These are phyloP conservation scores for Lactarius psammicola DNA, from an alignment of 768 basidiomycete species.

Conservation along the genomic window DNA sequence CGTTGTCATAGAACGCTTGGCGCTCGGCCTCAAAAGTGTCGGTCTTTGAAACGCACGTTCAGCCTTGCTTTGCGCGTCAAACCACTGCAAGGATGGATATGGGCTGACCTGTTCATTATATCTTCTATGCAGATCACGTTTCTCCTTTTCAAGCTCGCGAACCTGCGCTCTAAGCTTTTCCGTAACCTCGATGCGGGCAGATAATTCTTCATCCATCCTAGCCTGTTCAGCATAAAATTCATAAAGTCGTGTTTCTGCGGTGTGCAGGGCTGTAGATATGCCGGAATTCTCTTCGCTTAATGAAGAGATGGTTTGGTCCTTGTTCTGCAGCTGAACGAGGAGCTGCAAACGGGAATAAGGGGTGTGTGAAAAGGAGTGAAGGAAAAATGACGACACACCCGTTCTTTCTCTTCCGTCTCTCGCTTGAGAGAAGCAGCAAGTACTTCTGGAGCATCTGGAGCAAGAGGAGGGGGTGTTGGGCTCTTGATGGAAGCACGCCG, in stretches of 20 bases:
- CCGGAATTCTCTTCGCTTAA: slow-evolving; percentile 64
- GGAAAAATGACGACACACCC: slow-evolving; percentile 44
- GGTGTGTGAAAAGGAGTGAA: slow-evolving; percentile 18
- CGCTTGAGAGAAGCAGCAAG: slow-evolving; percentile 64
- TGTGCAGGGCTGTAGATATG: slow-evolving; percentile 60
- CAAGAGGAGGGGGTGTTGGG: slow-evolving; percentile 38
- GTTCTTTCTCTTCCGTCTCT: slow-evolving; percentile 80
- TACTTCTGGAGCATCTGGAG: slow-evolving; percentile 53
- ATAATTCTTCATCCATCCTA: slow-evolving; percentile 78
- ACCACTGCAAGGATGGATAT: slow-evolving; percentile 6
- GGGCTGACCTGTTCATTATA: slow-evolving; percentile 81
- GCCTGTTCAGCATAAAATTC: slow-evolving; percentile 81
- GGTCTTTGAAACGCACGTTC: slow-evolving; percentile 47
- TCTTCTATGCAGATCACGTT: slow-evolving; percentile 73
- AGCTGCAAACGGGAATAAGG: slow-evolving; percentile 46
- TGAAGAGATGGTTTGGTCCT: slow-evolving; percentile 63
- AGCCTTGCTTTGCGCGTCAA: slow-evolving; percentile 16
- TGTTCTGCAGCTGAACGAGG: slow-evolving; percentile 73
- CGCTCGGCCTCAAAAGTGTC: slow-evolving; percentile 88
- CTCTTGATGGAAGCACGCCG: slow-evolving; percentile 54
- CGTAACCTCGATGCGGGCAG: slow-evolving; percentile 75
- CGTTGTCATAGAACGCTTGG: slow-evolving; percentile 89
- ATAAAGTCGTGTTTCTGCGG: slow-evolving; percentile 68
- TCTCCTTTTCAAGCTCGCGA: slow-evolving; percentile 86
- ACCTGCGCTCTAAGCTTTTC: slow-evolving; percentile 81